A percentile compares a stretch with the other conserved stretches of the same genome.
Conservation (phyloP, 192 early-diverging fungal genomes). For the Gryganskiella cystojenkinii region DNA sequence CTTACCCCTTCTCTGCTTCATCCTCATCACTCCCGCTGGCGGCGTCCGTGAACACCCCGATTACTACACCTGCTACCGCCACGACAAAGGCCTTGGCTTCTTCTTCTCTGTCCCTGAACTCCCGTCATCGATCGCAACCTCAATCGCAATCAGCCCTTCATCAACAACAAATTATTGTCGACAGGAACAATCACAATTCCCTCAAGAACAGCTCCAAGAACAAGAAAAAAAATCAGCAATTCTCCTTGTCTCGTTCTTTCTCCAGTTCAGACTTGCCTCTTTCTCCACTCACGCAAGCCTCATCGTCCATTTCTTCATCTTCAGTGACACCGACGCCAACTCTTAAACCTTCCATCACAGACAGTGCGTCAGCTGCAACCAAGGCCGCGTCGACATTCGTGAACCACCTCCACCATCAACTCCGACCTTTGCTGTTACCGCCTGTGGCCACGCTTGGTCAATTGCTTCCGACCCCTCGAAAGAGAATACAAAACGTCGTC, state of each 20-base stretch:
- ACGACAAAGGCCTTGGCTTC: constrained; percentile 5
- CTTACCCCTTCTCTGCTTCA: constrained; percentile 21
- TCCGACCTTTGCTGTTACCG: constrained; percentile 11
- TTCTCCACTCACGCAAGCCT: neutral
- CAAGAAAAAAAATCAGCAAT: neutral
- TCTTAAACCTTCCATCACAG: no score
- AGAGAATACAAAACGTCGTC: neutral
- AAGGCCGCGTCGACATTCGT: no score
- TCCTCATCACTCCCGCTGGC: constrained; percentile 31
- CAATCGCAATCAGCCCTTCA: neutral
- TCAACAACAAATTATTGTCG: neutral
- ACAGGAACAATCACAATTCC: neutral
- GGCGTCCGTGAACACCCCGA: constrained; percentile 27
- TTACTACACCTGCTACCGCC: constrained; percentile 12
- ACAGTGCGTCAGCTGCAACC: no score
- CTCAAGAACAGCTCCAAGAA: neutral
- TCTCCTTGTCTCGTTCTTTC: constrained; percentile 6
- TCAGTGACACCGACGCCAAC: no score
- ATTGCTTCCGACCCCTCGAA: constrained; percentile 1
- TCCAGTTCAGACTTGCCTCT: constrained; percentile 10
- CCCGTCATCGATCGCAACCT: neutral
- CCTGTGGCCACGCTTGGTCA: constrained; percentile 7
- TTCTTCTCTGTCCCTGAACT: constrained; percentile 5
- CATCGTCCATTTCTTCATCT: constrained; percentile 5
- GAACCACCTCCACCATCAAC: neutral